Conservation (phyloP, 352 stramenopile species). For the Lagenidium sp. region DNA sequence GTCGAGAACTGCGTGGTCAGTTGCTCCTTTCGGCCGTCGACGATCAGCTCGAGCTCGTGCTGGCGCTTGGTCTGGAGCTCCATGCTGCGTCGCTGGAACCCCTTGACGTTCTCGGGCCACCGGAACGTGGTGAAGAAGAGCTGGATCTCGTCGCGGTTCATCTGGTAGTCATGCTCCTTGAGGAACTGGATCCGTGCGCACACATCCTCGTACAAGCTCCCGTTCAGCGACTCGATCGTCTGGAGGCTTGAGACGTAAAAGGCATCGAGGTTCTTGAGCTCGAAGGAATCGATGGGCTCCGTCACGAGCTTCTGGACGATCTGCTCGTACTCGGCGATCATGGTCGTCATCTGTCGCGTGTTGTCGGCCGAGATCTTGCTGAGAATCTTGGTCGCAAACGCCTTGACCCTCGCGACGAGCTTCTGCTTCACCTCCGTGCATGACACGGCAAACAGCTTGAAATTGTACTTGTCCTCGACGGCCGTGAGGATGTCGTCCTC, state of each 20-base stretch:
- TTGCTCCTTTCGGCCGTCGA: slow-evolving; percentile 86
- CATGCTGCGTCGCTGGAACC: slow-evolving; percentile 86
- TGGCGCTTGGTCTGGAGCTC: slow-evolving; percentile 88
- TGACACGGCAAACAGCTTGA: slow-evolving; percentile 85
- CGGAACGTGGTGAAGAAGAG: slow-evolving; percentile 87
- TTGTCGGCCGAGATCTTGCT: slow-evolving; percentile 85
- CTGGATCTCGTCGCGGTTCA: slow-evolving; percentile 85
- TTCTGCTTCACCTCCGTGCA: slow-evolving; percentile 84
- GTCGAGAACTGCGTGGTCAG: slow-evolving; percentile 67
- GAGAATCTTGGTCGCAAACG: slow-evolving; percentile 56
- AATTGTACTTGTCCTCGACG: slow-evolving; percentile 85
- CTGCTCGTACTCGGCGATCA: slow-evolving; percentile 84
- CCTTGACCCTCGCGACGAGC: slow-evolving; percentile 67
- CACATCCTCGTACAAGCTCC: slow-evolving; percentile 68
- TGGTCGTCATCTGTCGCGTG: slow-evolving; percentile 70
- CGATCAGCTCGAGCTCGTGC: slow-evolving; percentile 83
- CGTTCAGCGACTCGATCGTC: slow-evolving; percentile 60
- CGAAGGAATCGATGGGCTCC: slow-evolving; percentile 84
- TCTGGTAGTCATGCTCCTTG: slow-evolving; percentile 81
- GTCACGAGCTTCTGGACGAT: slow-evolving; percentile 82
- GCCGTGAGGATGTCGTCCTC: slow-evolving; percentile 31
- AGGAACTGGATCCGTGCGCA: slow-evolving; percentile 82
- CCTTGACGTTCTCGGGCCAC: slow-evolving; percentile 89
- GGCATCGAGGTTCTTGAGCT: slow-evolving; percentile 84
- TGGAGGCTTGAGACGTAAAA: slow-evolving; percentile 77